These are phyloP conservation scores for Cryptosporidium bovis DNA, from an alignment of 169 alveolate species.

Conservation along the genomic window DNA sequence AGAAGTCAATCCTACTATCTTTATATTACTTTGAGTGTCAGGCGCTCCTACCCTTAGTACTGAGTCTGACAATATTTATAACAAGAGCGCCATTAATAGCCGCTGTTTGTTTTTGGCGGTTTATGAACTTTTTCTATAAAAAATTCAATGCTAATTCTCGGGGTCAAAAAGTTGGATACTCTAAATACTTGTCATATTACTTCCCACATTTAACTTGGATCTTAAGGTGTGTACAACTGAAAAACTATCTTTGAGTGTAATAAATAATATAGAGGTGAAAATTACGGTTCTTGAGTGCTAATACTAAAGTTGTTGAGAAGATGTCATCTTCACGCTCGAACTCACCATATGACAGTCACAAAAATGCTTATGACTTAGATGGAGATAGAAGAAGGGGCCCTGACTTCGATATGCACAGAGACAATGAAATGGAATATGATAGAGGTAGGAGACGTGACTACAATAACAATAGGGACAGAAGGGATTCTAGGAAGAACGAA, in stretches of 20 bases:
- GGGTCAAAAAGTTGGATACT: no score
- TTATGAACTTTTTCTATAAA: no score
- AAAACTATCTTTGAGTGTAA: no score
- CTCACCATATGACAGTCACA: conserved; percentile 60
- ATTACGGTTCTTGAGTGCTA: no score
- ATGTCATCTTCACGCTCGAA: conserved; percentile 74
- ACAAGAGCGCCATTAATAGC: no score
- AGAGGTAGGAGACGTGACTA: conserved; percentile 50
- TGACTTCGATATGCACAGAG: conserved; percentile 29
- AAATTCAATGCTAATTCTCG: no score
- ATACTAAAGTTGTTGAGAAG: neutral
- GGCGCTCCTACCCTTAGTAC: conserved; percentile 27
- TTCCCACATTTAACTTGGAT: neutral
- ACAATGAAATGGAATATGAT: conserved; percentile 19
- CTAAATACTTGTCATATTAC: neutral
- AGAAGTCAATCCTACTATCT: neutral
- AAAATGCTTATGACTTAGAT: conserved; percentile 51
- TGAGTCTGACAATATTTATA: neutral
- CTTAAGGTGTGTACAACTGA: neutral
- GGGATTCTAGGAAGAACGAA: conserved; percentile 2
- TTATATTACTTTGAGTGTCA: conserved; percentile 1
- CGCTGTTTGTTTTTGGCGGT: no score
- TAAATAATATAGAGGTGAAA: no score
- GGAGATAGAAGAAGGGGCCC: conserved; percentile 40
- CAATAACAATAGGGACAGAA: neutral